A percentile compares a stretch with the other conserved stretches of the same genome.
phyloP scores from a whole-genome alignment of 495 filamentous ascomycete species.

The Hypoxylon intermedium region DNA sequence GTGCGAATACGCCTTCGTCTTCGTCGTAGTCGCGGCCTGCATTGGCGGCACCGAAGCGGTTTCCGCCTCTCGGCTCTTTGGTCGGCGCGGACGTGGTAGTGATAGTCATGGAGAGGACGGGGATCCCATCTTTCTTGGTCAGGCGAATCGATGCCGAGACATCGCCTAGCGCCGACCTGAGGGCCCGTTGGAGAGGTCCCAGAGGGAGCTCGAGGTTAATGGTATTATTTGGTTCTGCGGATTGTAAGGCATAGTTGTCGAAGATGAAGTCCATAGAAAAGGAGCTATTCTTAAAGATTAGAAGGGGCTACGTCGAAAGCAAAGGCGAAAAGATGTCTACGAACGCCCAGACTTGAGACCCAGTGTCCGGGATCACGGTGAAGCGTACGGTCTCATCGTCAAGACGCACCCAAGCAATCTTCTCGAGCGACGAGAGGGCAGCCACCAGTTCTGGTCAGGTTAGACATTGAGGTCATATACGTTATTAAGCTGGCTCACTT shows the following conservation, averaged over 20 bases:
- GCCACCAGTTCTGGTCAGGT: conserved; percentile 73
- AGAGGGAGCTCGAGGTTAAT: conserved; percentile 97
- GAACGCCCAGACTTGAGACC: conserved; percentile 97
- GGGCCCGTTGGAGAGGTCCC: conserved; percentile 77
- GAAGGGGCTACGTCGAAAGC: background rate
- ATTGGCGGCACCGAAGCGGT: conserved; percentile 29
- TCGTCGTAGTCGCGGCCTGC: conserved; percentile 39
- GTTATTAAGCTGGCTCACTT: conserved; percentile 60
- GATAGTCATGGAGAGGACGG: conserved; percentile 85
- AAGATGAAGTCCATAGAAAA: conserved; percentile 80
- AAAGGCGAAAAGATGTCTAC: conserved; percentile 42
- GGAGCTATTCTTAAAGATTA: conserved; percentile 47
- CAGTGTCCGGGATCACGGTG: conserved; percentile 91
- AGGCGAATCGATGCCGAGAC: conserved; percentile 82
- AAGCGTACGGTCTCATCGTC: conserved; percentile 86
- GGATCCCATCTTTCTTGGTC: conserved; percentile 87
- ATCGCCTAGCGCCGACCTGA: conserved; percentile 81
- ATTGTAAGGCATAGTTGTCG: conserved; percentile 85
- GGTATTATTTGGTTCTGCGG: conserved; percentile 76
- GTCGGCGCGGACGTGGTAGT: conserved; percentile 63
- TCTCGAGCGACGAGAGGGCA: conserved; percentile 85
- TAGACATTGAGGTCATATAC: conserved; percentile 13
- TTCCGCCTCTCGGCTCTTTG: conserved; percentile 38
- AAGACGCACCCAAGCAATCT: conserved; percentile 92
- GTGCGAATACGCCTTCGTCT: conserved; percentile 54